These are phyloP conservation scores for Wickerhamomyces queroliae DNA, from an alignment of 805 yeast genomes.

Conservation along the genomic window DNA sequence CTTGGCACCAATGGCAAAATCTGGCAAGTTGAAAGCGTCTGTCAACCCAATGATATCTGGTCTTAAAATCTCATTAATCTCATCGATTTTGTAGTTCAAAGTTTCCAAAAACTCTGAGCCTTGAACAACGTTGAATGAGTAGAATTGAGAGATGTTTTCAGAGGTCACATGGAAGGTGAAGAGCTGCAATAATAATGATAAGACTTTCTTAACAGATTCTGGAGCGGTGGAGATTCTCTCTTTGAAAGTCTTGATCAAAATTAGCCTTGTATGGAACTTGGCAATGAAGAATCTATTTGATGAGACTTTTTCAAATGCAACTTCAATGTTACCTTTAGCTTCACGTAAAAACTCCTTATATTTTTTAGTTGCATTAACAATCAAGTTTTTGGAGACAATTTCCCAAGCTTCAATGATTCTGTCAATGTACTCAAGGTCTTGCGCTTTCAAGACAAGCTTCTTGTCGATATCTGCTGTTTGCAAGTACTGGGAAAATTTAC, in stretches of 20 bases:
- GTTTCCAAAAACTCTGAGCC: constrained; percentile 33
- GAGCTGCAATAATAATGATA: constrained; percentile 49
- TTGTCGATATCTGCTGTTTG: constrained; percentile 6
- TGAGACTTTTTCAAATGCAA: constrained; percentile 19
- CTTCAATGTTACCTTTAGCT: constrained; percentile 8
- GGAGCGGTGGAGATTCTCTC: constrained; percentile 18
- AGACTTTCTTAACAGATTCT: constrained; percentile 33
- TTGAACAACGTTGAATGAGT: constrained; percentile 43
- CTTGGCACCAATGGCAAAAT: constrained; percentile 75
- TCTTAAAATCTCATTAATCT: constrained; percentile 41
- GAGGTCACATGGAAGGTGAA: constrained; percentile 55
- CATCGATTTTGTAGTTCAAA: constrained; percentile 19
- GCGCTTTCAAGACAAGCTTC: constrained; percentile 11
- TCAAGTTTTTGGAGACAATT: constrained; percentile 22
- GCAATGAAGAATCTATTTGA: constrained; percentile 22
- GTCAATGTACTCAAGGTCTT: constrained; percentile 11
- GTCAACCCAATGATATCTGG: constrained; percentile 73
- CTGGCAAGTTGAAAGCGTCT: constrained; percentile 77
- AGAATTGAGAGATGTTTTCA: constrained; percentile 61
- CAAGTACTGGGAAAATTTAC: constrained; percentile 25
- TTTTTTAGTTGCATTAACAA: constrained; percentile 10
- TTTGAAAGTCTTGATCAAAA: constrained; percentile 27
- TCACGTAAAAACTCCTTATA: constrained; percentile 9
- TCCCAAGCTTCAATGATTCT: constrained; percentile 24
- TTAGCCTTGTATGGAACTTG: constrained; percentile 31